Evolutionary conservation across 2,329 filamentous ascomycete genomes (phyloP).

Genomic region (Zasmidium citrigriseum): DNA sequence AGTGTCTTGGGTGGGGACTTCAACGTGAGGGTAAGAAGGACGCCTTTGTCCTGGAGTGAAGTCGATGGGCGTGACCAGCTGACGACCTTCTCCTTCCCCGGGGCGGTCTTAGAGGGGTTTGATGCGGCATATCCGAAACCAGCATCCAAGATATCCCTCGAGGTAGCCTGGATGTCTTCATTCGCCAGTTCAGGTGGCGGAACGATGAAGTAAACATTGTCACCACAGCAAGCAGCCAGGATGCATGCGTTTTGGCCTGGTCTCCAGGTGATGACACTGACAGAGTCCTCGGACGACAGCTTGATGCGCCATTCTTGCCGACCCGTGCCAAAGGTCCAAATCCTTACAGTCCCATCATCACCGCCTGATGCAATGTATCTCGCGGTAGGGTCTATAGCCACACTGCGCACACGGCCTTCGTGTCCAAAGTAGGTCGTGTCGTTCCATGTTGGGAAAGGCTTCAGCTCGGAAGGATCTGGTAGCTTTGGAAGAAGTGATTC

Average conservation of each 20-base stretch:
- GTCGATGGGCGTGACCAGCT: conserved; percentile 80
- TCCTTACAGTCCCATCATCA: conserved; percentile 86
- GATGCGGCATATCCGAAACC: conserved; percentile 93
- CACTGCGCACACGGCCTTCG: conserved; percentile 79
- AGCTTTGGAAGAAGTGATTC: conserved; percentile 89
- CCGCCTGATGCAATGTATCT: conserved; percentile 88
- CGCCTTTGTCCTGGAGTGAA: conserved; percentile 73
- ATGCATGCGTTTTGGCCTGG: conserved; percentile 79
- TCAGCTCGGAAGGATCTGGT: conserved; percentile 87
- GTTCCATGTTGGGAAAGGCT: conserved; percentile 89
- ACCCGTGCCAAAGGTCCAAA: conserved; percentile 86
- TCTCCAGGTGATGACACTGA: conserved; percentile 87
- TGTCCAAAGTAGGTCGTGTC: conserved; percentile 87
- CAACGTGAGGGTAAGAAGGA: conserved; percentile 78
- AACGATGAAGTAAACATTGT: conserved; percentile 82
- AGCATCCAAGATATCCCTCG: conserved; percentile 75
- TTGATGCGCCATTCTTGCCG: conserved; percentile 84
- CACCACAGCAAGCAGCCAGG: conserved; percentile 79
- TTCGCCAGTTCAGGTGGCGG: conserved; percentile 42
- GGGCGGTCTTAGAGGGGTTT: conserved; percentile 53
- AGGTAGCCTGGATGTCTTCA: conserved; percentile 63
- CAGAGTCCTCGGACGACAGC: conserved; percentile 73
- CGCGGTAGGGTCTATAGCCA: conserved; percentile 82
- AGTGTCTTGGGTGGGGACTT: conserved; percentile 72
- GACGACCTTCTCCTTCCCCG: conserved; percentile 66